Conservation (phyloP, 1,284 basidiomycete species). For the Golubevia sp. region DNA sequence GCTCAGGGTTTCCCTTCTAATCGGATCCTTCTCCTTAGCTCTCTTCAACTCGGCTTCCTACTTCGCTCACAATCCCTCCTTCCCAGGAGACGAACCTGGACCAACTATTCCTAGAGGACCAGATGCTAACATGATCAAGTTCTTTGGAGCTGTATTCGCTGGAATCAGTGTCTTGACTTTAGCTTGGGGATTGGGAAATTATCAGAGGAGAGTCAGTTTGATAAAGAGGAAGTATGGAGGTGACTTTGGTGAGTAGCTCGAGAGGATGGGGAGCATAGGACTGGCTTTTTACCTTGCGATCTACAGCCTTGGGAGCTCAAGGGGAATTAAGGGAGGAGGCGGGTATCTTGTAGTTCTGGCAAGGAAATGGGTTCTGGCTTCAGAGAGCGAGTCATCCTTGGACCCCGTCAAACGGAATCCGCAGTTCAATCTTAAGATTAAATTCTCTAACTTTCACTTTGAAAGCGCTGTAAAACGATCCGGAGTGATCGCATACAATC, state of each 20-base stretch:
- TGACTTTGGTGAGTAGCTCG: slow-evolving; percentile 30
- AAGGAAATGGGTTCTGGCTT: too few relatives aligned
- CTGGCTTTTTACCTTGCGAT: too few relatives aligned
- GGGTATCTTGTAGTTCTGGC: too few relatives aligned
- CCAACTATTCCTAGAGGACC: slow-evolving; percentile 3
- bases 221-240: slow-evolving; percentile 57
- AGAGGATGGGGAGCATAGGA: too few relatives aligned
- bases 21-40: slow-evolving; percentile 54
- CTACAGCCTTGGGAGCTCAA: too few relatives aligned
- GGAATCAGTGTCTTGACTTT: slow-evolving; percentile 45
- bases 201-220: slow-evolving; percentile 52
- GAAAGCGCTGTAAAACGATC: too few relatives aligned
- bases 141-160: slow-evolving; percentile 49
- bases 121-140: slow-evolving; percentile 19
- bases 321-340: too few relatives aligned
- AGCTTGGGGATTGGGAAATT: slow-evolving; percentile 54
- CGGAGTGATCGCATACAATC: too few relatives aligned
- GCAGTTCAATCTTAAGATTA: too few relatives aligned
- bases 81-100: slow-evolving; percentile 8
- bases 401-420: too few relatives aligned
- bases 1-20: slow-evolving; percentile 54
- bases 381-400: too few relatives aligned
- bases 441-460: too few relatives aligned
- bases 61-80: slow-evolving; percentile 34
- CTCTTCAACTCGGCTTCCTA: slow-evolving; percentile 58